A percentile compares a stretch with the other conserved stretches of the same genome.
Conservation (phyloP, 768 basidiomycete genomes). For the Russula compacta region DNA sequence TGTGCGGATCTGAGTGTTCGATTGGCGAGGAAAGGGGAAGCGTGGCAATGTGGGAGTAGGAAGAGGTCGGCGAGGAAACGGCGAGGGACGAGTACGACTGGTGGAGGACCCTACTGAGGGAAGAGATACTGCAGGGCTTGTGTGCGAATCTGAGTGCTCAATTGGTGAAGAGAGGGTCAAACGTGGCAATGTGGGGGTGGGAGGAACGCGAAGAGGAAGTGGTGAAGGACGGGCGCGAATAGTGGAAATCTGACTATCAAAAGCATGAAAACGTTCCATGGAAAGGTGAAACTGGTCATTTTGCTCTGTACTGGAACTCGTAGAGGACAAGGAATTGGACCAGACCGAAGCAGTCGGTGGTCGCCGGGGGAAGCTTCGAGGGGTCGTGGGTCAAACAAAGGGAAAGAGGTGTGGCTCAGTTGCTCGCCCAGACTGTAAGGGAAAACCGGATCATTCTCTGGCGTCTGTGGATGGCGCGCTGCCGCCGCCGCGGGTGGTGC, state of each 20-base stretch:
- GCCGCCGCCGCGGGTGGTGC: neutral
- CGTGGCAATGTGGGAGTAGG: conserved; percentile 15
- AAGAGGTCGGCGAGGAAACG: conserved; percentile 7
- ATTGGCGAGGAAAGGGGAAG: conserved; percentile 14
- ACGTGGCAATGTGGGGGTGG: conserved; percentile 16
- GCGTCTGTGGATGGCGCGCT: conserved; percentile 2
- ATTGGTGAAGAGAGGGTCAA: conserved; percentile 15
- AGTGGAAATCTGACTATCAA: conserved; percentile 20
- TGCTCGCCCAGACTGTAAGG: neutral
- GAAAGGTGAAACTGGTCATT: conserved; percentile 20
- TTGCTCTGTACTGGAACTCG: neutral
- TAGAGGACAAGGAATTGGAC: conserved; percentile 1
- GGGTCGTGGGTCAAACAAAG: conserved; percentile 1
- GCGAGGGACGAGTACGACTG: conserved; percentile 14
- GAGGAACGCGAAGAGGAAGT: conserved; percentile 6
- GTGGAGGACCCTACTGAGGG: conserved; percentile 10
- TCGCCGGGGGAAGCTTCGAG: neutral
- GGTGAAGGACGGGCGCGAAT: conserved; percentile 14
- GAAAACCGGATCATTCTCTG: neutral
- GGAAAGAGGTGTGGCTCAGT: neutral
- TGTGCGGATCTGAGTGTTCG: conserved; percentile 1
- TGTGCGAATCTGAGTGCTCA: conserved; percentile 3
- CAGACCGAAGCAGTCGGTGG: conserved; percentile 1
- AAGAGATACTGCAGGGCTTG: neutral
- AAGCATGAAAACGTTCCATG: conserved; percentile 21